These are phyloP conservation scores for Cercospora sp. DNA, from an alignment of 2,329 filamentous ascomycete genomes.

Conservation along the genomic window DNA sequence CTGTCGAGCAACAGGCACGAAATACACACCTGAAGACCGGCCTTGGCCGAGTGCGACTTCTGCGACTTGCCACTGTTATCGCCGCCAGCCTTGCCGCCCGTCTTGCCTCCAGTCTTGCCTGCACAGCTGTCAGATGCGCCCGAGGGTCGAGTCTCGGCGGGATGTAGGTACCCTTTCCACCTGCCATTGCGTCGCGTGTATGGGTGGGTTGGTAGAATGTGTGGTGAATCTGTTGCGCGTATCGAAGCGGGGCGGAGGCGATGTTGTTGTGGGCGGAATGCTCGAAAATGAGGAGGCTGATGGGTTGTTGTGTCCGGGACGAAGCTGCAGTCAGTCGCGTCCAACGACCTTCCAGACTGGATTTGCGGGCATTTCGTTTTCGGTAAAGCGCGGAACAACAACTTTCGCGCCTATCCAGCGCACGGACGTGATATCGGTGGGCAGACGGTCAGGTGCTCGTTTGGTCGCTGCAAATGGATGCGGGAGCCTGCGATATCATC, in stretches of 20 bases:
- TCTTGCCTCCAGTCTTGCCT: conserved; percentile 76
- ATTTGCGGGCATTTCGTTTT: conserved; percentile 13
- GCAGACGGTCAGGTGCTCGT: neutral
- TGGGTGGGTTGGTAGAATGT: neutral
- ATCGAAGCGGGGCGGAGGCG: conserved; percentile 5
- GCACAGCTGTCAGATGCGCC: conserved; percentile 36
- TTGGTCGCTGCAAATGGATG: neutral
- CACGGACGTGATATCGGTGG: neutral
- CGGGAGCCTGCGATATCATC: conserved; percentile 1
- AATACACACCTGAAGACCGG: conserved; percentile 82
- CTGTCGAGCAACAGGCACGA: neutral
- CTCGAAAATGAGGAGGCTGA: conserved; percentile 11
- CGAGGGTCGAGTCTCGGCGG: conserved; percentile 17
- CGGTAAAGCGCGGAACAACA: conserved; percentile 12
- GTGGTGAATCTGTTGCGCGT: conserved; percentile 14
- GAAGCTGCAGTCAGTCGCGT: conserved; percentile 7
- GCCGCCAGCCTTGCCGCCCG: conserved; percentile 71
- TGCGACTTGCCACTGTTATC: conserved; percentile 80
- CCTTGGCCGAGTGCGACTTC: conserved; percentile 90
- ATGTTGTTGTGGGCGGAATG: conserved; percentile 16
- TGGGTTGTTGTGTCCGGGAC: conserved; percentile 13
- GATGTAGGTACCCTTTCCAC: conserved; percentile 83
- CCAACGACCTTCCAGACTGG: conserved; percentile 6
- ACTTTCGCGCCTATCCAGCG: conserved; percentile 4
- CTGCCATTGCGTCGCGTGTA: conserved; percentile 58